These are phyloP conservation scores for Cynara cardunculus DNA, from an alignment of 129 eudicot species.

Conservation along the genomic window DNA sequence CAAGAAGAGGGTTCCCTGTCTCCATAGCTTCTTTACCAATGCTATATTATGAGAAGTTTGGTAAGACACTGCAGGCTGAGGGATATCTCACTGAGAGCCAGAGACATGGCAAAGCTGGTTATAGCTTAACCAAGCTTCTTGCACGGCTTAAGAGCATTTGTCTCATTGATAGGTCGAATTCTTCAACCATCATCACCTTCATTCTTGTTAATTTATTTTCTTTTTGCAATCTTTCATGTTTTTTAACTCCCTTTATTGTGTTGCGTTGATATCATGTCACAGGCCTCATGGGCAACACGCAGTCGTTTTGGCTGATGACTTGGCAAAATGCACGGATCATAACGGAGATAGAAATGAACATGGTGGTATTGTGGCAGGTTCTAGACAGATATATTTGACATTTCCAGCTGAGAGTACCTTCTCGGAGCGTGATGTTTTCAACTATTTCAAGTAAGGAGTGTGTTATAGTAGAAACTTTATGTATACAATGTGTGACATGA, in stretches of 20 bases:
- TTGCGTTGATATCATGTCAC: conserved; percentile 19
- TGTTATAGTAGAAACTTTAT: not conserved
- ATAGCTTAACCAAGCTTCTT: conserved; percentile 88
- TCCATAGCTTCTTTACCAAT: conserved; percentile 62
- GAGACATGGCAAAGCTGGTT: conserved; percentile 92
- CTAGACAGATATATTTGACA: conserved; percentile 84
- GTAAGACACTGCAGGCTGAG: conserved; percentile 66
- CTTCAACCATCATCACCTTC: not conserved
- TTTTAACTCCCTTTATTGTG: not conserved
- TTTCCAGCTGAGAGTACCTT: conserved; percentile 94
- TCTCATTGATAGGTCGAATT: conserved; percentile 70
- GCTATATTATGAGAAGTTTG: conserved; percentile 55
- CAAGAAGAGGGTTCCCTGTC: conserved; percentile 54
- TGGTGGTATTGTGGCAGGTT: conserved; percentile 73
- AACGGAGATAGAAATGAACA: conserved; percentile 72
- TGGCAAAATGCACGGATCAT: conserved; percentile 57
- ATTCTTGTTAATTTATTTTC: not conserved
- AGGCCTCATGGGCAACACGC: conserved; percentile 97
- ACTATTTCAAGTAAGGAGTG: conserved; percentile 64
- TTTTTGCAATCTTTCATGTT: not conserved
- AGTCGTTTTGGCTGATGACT: conserved; percentile 71
- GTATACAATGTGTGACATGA: no score
- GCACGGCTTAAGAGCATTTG: conserved; percentile 72
- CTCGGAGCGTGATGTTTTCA: conserved; percentile 74
- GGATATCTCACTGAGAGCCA: conserved; percentile 96